Base-by-base conservation (phyloP, 768 basidiomycete species). In the Russula ochroleuca region DNA sequence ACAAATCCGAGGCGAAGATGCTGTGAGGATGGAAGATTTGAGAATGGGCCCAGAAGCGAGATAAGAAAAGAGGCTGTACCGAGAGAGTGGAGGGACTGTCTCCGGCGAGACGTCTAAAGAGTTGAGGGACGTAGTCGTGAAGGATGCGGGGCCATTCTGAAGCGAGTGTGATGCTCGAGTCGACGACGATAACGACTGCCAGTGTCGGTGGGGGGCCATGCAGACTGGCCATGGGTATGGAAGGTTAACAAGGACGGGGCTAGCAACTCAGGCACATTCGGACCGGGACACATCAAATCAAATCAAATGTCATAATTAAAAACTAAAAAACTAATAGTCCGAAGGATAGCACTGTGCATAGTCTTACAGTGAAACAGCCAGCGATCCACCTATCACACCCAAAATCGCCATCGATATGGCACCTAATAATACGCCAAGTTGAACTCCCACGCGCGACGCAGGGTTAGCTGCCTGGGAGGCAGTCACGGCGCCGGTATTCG, bases 401-500 rank as follows among this genome's bases (percentile, higher is more conserved):
- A 53, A 49, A 19, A 66, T 25, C 5, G 23, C 40, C 1, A 45
- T 56, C 2, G 25, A 54, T 28, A 52, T 37, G 10, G 40, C 28
- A 41, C 64, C 53, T 56, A 55, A 50, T 43, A 59, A 28, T 35
- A 66, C 2, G 0, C 49, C 10, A 14, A 25, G n/a, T 38, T 55
- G 25, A 41, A 55, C 56, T 1, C 28, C 19, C 14, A 37, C 7
- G 8, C 57, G 37, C 17, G 41, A 62, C 1, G 31, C 62, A 28
- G 23, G 15, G 31, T 48, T 62, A 13, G 33, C 3, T 2, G 14
- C 47, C 38, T 62, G 52, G 17, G 66, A 37, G 25, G 52, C 67
- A 37, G 49, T 47, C 4, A 47, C n/a, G 47, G 54, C 25, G 33
- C 67, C 69, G 3, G 75, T 74, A 52, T 69, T 69, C 6, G 67